Conservation (phyloP, 2,329 filamentous ascomycete genomes). For the Podosphaera aphanis region DNA sequence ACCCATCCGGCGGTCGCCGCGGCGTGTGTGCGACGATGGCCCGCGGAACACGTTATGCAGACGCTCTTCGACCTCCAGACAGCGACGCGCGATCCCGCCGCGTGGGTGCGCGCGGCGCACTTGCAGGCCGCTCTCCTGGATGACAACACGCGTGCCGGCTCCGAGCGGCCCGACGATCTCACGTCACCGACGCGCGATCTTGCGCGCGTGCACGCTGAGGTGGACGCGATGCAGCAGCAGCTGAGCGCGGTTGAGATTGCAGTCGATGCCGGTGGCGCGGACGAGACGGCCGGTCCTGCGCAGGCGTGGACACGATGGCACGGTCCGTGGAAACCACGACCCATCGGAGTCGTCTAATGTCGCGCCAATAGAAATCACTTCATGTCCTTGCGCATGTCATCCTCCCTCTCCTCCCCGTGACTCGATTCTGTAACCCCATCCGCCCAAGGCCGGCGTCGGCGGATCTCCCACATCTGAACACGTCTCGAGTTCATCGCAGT, state of each 20-base stretch:
- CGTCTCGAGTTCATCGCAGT: no score
- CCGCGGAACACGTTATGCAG: slow-evolving; percentile 6
- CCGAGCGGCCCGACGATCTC: background rate
- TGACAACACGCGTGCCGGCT: background rate
- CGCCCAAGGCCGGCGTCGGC: no score
- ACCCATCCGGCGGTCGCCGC: no score
- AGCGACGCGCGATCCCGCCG: slow-evolving; percentile 4
- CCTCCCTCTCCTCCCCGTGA: no score
- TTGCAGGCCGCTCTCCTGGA: slow-evolving; percentile 21
- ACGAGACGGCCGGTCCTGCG: slow-evolving; percentile 3
- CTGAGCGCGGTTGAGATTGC: slow-evolving; percentile 6
- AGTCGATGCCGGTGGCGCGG: slow-evolving; percentile 1
- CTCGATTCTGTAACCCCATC: no score
- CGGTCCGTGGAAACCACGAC: slow-evolving; percentile 31
- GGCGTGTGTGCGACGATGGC: slow-evolving; percentile 3
- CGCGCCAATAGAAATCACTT: no score
- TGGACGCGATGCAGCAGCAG: slow-evolving; percentile 8
- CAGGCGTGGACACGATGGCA: slow-evolving; percentile 26
- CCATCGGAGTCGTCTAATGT: slow-evolving; percentile 29
- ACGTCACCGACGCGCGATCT: slow-evolving; percentile 3
- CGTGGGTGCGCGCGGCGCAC: slow-evolving; percentile 15
- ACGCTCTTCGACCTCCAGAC: slow-evolving; percentile 9
- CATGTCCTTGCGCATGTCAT: no score
- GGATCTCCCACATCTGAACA: no score
- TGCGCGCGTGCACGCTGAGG: slow-evolving; percentile 7